phyloP scores from a whole-genome alignment of 2,329 filamentous ascomycete species.

The Cordyceps tenuipes region DNA sequence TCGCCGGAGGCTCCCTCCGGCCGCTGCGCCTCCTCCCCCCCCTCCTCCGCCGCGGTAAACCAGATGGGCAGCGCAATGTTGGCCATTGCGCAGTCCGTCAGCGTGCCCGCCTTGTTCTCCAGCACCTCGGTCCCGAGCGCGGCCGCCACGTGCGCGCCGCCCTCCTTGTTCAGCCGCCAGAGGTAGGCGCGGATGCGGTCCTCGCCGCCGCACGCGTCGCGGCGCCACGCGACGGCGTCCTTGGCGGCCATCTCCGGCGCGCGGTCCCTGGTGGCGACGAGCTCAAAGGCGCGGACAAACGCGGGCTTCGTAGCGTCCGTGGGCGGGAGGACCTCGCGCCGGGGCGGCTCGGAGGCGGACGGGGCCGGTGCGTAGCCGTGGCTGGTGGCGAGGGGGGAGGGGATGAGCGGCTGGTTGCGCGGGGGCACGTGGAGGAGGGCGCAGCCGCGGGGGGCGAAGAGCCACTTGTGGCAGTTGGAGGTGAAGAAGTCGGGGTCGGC shows the following conservation, averaged over 20 bases:
- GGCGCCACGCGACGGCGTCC: slow-evolving; percentile 63
- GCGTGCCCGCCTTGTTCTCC: slow-evolving; percentile 53
- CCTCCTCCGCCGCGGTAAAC: slow-evolving; percentile 16
- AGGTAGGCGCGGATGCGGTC: slow-evolving; percentile 57
- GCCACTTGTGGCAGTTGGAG: slow-evolving; percentile 87
- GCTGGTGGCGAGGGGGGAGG: slow-evolving; percentile 68
- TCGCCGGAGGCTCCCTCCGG: slow-evolving; percentile 8
- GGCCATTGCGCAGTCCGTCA: slow-evolving; percentile 60
- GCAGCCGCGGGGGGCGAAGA: slow-evolving; percentile 66
- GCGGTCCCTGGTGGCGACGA: slow-evolving; percentile 67
- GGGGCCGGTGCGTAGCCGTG: slow-evolving; percentile 71
- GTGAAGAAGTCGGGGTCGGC: slow-evolving; percentile 81
- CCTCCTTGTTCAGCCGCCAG: slow-evolving; percentile 53
- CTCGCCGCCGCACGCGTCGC: slow-evolving; percentile 65
- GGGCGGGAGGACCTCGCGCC: slow-evolving; percentile 34
- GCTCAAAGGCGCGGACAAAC: slow-evolving; percentile 68
- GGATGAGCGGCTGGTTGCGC: slow-evolving; percentile 67
- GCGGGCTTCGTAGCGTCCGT: slow-evolving; percentile 40
- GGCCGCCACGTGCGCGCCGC: slow-evolving; percentile 50
- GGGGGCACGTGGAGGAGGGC: slow-evolving; percentile 72
- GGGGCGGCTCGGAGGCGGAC: slow-evolving; percentile 16
- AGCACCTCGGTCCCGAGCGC: slow-evolving; percentile 63
- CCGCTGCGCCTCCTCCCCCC: slow-evolving; percentile 17
- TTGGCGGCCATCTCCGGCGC: slow-evolving; percentile 64
- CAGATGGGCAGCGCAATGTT: slow-evolving; percentile 67